Percentiles rank a stretch among this genome's conserved stretches.
Evolutionary conservation across 768 basidiomycete species (phyloP).

Genomic region (Leccinum disarticulatum): DNA sequence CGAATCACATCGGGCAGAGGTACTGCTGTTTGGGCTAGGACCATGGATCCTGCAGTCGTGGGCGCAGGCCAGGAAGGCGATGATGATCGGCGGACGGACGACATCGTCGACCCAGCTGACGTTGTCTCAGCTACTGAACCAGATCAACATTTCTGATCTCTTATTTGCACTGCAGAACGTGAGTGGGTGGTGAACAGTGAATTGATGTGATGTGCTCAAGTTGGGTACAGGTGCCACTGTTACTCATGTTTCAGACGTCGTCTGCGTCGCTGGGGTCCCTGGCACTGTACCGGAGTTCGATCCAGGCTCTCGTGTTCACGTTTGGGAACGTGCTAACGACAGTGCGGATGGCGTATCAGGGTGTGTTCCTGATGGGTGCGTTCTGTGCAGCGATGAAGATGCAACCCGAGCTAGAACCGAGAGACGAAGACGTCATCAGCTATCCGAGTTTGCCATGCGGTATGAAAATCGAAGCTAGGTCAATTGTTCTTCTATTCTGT

Average conservation of each 20-base stretch:
- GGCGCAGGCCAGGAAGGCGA: constrained; percentile 60
- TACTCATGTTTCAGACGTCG: constrained; percentile 70
- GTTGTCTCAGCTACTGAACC: constrained; percentile 47
- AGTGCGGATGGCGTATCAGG: constrained; percentile 75
- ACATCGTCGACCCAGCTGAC: constrained; percentile 38
- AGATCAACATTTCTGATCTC: constrained; percentile 64
- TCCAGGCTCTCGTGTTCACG: constrained; percentile 69
- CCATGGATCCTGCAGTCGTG: constrained; percentile 84
- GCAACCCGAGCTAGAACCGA: constrained; percentile 65
- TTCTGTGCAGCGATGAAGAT: constrained; percentile 77
- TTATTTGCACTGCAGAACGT: constrained; percentile 70
- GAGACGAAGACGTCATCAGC: constrained; percentile 46
- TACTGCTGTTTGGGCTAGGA: constrained; percentile 77
- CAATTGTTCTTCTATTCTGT: neutral
- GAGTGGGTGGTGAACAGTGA: constrained; percentile 27
- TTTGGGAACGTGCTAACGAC: constrained; percentile 62
- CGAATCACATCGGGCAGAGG: constrained; percentile 75
- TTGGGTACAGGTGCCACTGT: constrained; percentile 60
- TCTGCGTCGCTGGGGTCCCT: constrained; percentile 78
- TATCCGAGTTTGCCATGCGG: constrained; percentile 55
- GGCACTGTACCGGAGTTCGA: constrained; percentile 75
- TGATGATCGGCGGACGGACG: constrained; percentile 55
- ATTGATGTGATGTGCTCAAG: neutral
- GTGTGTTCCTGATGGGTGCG: constrained; percentile 83
- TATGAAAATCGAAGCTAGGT: constrained; percentile 68